Evolutionary conservation across 2,329 filamentous ascomycete genomes (phyloP).

Genomic region (Incumbomyces delicatus): DNA sequence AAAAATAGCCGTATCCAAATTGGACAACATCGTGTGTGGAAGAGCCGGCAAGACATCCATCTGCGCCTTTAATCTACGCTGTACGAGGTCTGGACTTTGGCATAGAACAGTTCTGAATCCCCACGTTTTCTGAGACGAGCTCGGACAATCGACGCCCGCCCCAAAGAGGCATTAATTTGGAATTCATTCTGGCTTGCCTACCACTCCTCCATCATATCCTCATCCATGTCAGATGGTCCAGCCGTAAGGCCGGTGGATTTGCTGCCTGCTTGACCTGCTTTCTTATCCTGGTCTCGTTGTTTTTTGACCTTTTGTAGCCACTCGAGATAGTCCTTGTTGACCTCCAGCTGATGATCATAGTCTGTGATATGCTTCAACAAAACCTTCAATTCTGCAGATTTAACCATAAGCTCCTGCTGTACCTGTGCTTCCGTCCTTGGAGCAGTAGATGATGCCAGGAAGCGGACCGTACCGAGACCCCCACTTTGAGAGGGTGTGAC

Average conservation of each 20-base stretch:
- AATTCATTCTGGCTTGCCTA: slow-evolving; percentile 2
- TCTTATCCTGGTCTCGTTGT: slow-evolving; percentile 21
- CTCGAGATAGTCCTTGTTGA: slow-evolving; percentile 52
- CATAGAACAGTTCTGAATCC: too few species aligned
- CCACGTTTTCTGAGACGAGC: too few species aligned
- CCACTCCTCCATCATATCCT: slow-evolving; percentile 22
- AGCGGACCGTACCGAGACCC: slow-evolving; percentile 42
- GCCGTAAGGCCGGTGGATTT: background rate
- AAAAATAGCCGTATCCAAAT: too few species aligned
- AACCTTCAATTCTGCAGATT: slow-evolving; percentile 40
- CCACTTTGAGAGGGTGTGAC: slow-evolving; percentile 35
- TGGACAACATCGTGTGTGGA: too few species aligned
- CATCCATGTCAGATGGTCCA: slow-evolving; percentile 13
- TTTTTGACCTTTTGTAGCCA: slow-evolving; percentile 40
- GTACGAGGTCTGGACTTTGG: too few species aligned
- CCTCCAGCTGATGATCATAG: slow-evolving; percentile 45
- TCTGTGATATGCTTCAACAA: slow-evolving; percentile 45
- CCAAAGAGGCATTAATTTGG: too few species aligned
- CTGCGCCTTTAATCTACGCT: too few species aligned
- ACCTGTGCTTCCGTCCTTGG: slow-evolving; percentile 29
- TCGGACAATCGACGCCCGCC: too few species aligned
- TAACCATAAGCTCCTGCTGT: slow-evolving; percentile 36
- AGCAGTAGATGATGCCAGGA: slow-evolving; percentile 33
- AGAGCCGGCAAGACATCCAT: too few species aligned
- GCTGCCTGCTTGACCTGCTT: slow-evolving; percentile 6